A percentile compares a stretch with the other conserved stretches of the same genome.
phyloP scores from a whole-genome alignment of 129 eudicot species.

The Flaveria robusta region DNA sequence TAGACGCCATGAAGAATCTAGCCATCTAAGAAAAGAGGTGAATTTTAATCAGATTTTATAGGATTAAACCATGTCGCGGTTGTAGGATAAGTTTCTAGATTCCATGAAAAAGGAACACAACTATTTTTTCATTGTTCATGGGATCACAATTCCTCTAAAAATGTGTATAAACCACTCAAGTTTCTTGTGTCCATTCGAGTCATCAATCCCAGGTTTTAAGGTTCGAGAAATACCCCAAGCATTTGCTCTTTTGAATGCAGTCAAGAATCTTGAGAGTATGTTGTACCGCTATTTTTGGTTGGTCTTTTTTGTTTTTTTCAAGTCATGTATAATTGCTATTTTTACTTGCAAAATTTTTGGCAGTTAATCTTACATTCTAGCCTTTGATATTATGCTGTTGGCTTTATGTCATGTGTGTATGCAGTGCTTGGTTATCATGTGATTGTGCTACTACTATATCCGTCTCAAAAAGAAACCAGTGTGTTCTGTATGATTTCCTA shows the following conservation, averaged over 20 bases:
- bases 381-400: neutral
- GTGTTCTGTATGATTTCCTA: too few species aligned
- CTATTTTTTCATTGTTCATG: constrained; percentile 22
- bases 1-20: constrained; percentile 70
- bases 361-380: neutral
- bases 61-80: constrained; percentile 27
- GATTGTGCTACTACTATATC: too few species aligned
- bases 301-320: neutral
- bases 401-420: neutral
- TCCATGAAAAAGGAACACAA: constrained; percentile 19
- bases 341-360: constrained; percentile 35
- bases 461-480: too few species aligned
- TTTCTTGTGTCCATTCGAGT: constrained; percentile 20
- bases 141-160: constrained; percentile 33
- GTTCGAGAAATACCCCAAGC: constrained; percentile 16
- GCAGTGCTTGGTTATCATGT: neutral
- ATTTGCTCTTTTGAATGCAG: neutral
- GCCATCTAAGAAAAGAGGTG: constrained; percentile 38
- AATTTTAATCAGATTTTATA: constrained; percentile 6
- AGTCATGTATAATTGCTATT: constrained; percentile 33
- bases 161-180: constrained; percentile 54
- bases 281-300: constrained; percentile 30
- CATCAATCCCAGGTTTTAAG: neutral
- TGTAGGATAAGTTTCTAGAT: constrained; percentile 28
- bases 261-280: constrained; percentile 33